Evolutionary conservation across 2,329 filamentous ascomycete genomes (phyloP), one percentile per base, ranked within the genome.

Genomic region (Gyromitra esculenta): DNA sequence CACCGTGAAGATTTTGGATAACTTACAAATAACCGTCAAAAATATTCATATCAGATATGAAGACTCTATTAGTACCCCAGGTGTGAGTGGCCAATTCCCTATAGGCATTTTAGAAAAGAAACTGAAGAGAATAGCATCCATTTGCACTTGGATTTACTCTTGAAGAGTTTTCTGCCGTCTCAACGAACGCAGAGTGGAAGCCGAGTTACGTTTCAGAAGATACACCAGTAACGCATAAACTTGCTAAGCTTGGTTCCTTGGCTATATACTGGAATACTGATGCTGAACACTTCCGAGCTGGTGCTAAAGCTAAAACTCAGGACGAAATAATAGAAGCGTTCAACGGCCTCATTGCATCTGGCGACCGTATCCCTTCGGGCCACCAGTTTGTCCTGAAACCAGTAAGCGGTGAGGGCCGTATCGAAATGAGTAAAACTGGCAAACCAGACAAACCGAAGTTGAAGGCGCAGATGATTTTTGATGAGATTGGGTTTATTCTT

Each of bases 241-340:
- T 99, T 59, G 96, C 94, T 5, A 96, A 91, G 1, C 87, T 99
- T 15, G 93, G 93, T 41, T 93, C 94, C 4, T 85, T 99, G 65
- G 94, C 96, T 1, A 88, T 98, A 8, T 99, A 99, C 84, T 99
- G 96, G 96, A 96, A 99, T 83, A 99, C 96, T 0, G 95, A 99
- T 83, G 89, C 94, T 0, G 87, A 91, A 35, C 87, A 99, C 2
- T 87, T 98, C 56, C 93, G 94, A 11, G 90, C 92, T 3, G 94
- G 94, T 6, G 91, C 92, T 80, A 52, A 54, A 31, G 50, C 59
- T 43, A 93, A 96, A 79, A 89, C 89, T 2, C 93, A 96, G 79
- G 88, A 90, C 37, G 91, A 95, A 56, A 89, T 98, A 83, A 88
- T 97, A 64, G 85, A 88, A 35, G 91, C 89, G 78, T 92, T 98